phyloP scores from a whole-genome alignment of 495 filamentous ascomycete genomes.

The Sordaria brevicollis region DNA sequence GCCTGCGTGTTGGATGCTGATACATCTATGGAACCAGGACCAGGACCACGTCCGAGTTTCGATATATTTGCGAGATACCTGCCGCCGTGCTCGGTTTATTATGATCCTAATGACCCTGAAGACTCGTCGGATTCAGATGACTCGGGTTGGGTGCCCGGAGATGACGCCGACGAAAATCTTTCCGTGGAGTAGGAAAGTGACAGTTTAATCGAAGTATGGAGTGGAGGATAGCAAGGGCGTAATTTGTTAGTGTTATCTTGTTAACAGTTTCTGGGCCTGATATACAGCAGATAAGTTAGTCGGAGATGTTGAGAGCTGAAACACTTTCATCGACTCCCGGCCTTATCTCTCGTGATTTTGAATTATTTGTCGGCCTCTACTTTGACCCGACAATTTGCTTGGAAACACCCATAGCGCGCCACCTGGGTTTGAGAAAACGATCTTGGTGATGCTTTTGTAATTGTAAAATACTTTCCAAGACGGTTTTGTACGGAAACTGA shows the following conservation, averaged over 20 bases:
- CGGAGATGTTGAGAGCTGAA: neutral
- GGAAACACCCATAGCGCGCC: too few species aligned
- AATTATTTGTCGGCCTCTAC: neutral
- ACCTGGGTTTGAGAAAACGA: too few species aligned
- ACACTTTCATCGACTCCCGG: neutral
- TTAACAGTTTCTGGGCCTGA: neutral
- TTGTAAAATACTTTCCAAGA: too few species aligned
- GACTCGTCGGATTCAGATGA: neutral
- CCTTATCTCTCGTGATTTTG: neutral
- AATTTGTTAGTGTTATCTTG: neutral
- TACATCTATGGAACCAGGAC: neutral
- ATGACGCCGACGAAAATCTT: neutral
- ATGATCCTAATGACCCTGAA: neutral
- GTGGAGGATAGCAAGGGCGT: neutral
- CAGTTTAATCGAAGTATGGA: neutral
- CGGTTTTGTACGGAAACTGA: too few species aligned
- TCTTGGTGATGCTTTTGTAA: too few species aligned
- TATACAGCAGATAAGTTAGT: neutral
- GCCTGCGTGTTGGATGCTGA: neutral
- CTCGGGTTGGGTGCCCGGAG: neutral
- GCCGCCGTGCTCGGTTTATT: neutral
- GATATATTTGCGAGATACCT: neutral
- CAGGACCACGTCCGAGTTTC: neutral
- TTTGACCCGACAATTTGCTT: neutral
- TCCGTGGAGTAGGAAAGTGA: neutral